These are phyloP conservation scores for Punctularia strigosozonata DNA, from an alignment of 768 basidiomycete genomes.

Conservation along the genomic window DNA sequence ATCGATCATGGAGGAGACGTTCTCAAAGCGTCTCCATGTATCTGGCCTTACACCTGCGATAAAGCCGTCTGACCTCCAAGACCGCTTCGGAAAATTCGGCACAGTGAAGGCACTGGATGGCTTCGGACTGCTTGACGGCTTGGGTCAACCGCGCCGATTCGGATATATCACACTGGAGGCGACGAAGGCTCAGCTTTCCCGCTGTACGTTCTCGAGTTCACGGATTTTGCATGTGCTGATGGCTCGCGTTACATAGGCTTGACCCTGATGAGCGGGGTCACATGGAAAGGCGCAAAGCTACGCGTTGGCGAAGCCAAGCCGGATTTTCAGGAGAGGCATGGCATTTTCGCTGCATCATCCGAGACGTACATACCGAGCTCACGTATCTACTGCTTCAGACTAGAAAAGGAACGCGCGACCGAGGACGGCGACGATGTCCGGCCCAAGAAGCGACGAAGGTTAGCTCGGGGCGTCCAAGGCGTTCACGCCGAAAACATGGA, in stretches of 20 bases:
- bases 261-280: slow-evolving; percentile 67
- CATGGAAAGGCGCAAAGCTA: slow-evolving; percentile 81
- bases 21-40: slow-evolving; percentile 56
- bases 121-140: slow-evolving; percentile 47
- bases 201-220: no score
- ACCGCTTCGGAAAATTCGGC: slow-evolving; percentile 54
- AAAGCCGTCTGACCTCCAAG: slow-evolving; percentile 39
- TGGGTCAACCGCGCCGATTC: slow-evolving; percentile 60
- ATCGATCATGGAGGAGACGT: no score
- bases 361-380: not conserved
- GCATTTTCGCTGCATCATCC: not conserved
- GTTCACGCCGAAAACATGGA: slow-evolving; percentile 52
- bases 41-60: slow-evolving; percentile 67
- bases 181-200: slow-evolving; percentile 42
- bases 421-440: slow-evolving; percentile 17
- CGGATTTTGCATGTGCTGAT: no score
- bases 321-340: slow-evolving; percentile 54
- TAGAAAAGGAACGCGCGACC: slow-evolving; percentile 23
- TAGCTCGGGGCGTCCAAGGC: slow-evolving; percentile 23
- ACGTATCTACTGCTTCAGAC: slow-evolving; percentile 11
- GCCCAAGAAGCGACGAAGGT: slow-evolving; percentile 31
- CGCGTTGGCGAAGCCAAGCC: slow-evolving; percentile 78
- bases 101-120: slow-evolving; percentile 59
- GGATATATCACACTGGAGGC: slow-evolving; percentile 66
- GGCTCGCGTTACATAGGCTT: no score